Base-by-base conservation (phyloP, 345 rosid species). In the Draba incana region DNA sequence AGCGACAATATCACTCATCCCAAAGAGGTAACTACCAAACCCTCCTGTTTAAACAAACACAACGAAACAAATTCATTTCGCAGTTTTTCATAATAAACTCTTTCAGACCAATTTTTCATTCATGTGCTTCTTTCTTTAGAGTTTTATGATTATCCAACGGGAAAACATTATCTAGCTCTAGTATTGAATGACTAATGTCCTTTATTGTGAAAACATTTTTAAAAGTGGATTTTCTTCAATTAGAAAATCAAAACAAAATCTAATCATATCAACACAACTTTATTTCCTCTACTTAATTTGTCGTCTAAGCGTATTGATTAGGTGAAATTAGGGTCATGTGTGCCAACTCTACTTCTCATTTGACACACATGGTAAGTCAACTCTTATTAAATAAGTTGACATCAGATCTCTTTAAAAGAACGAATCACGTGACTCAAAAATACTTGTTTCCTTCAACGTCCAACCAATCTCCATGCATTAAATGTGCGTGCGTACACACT, bases 11-110 rank as follows among this genome's bases (percentile, higher is more conserved):
- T 77, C 74, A 45, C 90, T 88, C 90, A 85, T 82, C 10, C 84
- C 90, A 51, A 82, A 79, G 5, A 88, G 69, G 67, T 85, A 88
- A 70, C 87, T 85, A 14, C 87, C 93, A 64, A 82, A 84, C 15
- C 90, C 90, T 11, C 90, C 90, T 88, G 74, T 54, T 38, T 46
- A 69, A 49, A 50, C 38, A 27, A 11, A 63, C 9, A 47, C 45
- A 57, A 61, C 2, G 1, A 33, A 33, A 33, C 8, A 33, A 33
- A 5, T 1, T 35, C 39, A 35, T 35, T 30, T 35, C 10, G 8
- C 10, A 8, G 8, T 35, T 35, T 33, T 31, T 39, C 47, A 20
- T 37, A 20, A 20, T 20, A 20, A 20, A 20, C 20, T 20, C 20
- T 20, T 20, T 20, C 30, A 57, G 10, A n/a, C 41, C 4, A 31